Percentiles rank a stretch among this genome's conserved stretches.
Conservation (phyloP, 2,329 filamentous ascomycete genomes). For the Talaromyces verruculosus region DNA sequence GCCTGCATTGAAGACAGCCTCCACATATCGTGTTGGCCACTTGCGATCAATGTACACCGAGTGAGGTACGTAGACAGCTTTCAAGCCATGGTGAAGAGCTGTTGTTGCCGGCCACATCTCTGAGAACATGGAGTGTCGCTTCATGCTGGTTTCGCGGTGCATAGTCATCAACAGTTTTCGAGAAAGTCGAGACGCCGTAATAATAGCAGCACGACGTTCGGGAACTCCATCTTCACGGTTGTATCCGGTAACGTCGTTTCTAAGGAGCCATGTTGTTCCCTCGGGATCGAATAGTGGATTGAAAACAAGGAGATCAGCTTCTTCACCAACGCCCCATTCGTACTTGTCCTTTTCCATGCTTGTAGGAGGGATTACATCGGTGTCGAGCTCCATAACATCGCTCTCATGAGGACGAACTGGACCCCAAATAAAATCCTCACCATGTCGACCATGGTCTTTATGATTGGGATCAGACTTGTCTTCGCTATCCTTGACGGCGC, state of each 20-base stretch:
- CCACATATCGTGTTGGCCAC: conserved; percentile 79
- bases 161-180: conserved; percentile 76
- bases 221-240: conserved; percentile 63
- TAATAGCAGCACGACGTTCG: conserved; percentile 79
- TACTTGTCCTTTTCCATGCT: conserved; percentile 77
- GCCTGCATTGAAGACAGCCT: conserved; percentile 76
- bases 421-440: conserved; percentile 76
- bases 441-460: conserved; percentile 36
- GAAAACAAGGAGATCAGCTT: conserved; percentile 87
- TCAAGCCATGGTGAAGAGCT: conserved; percentile 86
- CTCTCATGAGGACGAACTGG: conserved; percentile 67
- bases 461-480: conserved; percentile 27
- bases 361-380: conserved; percentile 72
- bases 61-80: conserved; percentile 88
- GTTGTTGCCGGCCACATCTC: conserved; percentile 95
- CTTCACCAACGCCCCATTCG: conserved; percentile 83
- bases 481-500: conserved; percentile 40
- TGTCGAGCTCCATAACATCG: conserved; percentile 70
- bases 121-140: conserved; percentile 86
- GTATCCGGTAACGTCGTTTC: conserved; percentile 81
- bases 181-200: conserved; percentile 82
- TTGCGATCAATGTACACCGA: conserved; percentile 82
- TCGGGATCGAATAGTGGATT: conserved; percentile 91
- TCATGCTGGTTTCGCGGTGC: conserved; percentile 83
- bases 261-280: conserved; percentile 78